Base-by-base conservation (phyloP, 1,284 basidiomycete genomes). In the Peniophora sp. region DNA sequence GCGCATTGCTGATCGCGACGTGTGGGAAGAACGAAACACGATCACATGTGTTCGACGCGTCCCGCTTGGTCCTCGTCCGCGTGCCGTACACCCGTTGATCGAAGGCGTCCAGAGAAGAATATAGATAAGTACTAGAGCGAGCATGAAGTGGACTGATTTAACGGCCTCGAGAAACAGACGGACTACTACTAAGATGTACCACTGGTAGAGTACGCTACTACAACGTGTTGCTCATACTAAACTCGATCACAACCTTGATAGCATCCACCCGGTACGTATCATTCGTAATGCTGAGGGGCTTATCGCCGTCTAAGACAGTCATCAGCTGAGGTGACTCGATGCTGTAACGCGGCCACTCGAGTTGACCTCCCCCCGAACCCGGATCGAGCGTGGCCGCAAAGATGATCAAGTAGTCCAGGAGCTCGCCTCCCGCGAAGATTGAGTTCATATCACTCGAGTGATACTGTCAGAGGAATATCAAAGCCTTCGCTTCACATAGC, bases 341-440 rank as follows among this genome's bases (percentile, higher is more conserved):
- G 44, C 48, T 47, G 35, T 57, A 62, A 34, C 46, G 47, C 11
- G 60, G 60, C 60, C 60, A 61, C 5, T 20, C 32, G 49, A 18
- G 17, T 17, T 36, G 18, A n/a, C 37, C 24, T 14, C 20, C 24
- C 2, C 42, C 34, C 34, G 48, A 49, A 27, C 59, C 59, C 3
- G 57, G 57, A 22, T 58, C 39, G 23, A 57, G 44, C 35, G 48
- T 51, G 18, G 17, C 42, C 3, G 53, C 51, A 17, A 58, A 58
- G 24, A 47, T 43, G 17, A 59, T 51, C 32, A 54, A 23, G 42
- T 49, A 52, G 20, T 51, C 48, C 3, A 32, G n/a, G n/a, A 57
- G 27, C 22, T 55, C 51, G 11, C 37, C 24, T 1, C 2, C 20
- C 6, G 24, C 49, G 44, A 51, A 58, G 3, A 51, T 34, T 27